Conservation (phyloP, 306 rosid species). For the Neltuma alba region DNA sequence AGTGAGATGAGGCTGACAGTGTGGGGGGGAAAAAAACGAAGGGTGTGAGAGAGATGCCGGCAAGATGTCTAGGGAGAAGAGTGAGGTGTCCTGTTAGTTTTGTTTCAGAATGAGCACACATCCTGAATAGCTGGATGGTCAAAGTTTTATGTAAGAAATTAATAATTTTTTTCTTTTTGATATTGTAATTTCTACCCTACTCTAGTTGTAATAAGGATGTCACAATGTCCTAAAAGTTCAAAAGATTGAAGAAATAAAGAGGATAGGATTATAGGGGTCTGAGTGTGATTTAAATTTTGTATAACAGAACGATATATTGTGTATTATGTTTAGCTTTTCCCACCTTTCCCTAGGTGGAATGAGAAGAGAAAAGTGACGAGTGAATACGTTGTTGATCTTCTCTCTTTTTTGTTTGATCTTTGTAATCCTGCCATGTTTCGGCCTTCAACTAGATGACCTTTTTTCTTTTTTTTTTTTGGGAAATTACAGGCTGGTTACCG, state of each 20-base stretch:
- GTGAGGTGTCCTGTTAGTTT: background rate
- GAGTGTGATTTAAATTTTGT: background rate
- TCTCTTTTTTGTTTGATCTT: background rate
- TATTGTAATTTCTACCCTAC: background rate
- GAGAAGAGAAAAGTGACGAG: background rate
- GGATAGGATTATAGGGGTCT: background rate
- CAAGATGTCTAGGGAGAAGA: background rate
- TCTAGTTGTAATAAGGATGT: background rate
- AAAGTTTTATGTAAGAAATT: background rate
- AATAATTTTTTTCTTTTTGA: background rate
- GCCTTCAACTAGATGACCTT: background rate
- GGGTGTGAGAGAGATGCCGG: background rate
- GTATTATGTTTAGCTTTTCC: too few relatives aligned
- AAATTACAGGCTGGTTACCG: constrained; percentile 69
- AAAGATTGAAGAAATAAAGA: background rate
- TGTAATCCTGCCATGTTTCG: background rate
- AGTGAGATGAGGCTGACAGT: background rate
- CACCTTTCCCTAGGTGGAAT: background rate
- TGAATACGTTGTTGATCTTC: background rate
- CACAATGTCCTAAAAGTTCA: background rate
- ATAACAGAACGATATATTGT: background rate
- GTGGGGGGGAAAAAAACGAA: background rate
- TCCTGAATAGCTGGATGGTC: background rate
- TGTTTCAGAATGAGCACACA: background rate
- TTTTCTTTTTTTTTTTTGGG: background rate